Conservation (phyloP, 148 eudicot genomes). For the Diospyros kaki region DNA sequence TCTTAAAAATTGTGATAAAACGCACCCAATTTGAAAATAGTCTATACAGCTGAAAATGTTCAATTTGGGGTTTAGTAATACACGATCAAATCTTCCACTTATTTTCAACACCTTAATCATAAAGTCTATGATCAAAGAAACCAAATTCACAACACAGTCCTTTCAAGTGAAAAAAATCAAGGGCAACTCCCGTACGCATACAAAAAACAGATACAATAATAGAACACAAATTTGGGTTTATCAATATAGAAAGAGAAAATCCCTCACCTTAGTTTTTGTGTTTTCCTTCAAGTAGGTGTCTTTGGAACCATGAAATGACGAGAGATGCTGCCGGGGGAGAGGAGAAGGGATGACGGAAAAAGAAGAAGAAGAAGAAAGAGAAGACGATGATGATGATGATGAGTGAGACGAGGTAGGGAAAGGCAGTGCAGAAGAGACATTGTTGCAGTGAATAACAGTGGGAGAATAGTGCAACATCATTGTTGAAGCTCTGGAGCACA, state of each 20-base stretch:
- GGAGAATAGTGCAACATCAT: slow-evolving; percentile 26
- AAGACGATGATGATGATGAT: slow-evolving; percentile 4
- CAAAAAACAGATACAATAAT: too few relatives aligned
- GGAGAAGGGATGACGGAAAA: slow-evolving; percentile 25
- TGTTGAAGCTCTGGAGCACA: background rate
- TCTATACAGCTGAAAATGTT: too few relatives aligned
- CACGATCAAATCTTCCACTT: too few relatives aligned
- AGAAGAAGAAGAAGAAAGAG: slow-evolving; percentile 17
- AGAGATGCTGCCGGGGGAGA: slow-evolving; percentile 17
- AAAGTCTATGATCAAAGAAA: too few relatives aligned
- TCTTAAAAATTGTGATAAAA: background rate
- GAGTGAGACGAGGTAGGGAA: background rate
- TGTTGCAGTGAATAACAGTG: slow-evolving; percentile 22
- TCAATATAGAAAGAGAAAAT: background rate
- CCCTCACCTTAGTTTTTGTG: slow-evolving; percentile 32
- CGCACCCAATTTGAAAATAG: background rate
- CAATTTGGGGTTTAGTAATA: too few relatives aligned
- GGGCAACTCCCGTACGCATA: too few relatives aligned
- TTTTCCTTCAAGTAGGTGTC: slow-evolving; percentile 14
- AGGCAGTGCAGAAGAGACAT: slow-evolving; percentile 14
- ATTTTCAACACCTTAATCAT: too few relatives aligned
- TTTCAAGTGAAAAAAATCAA: too few relatives aligned
- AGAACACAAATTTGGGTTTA: background rate
- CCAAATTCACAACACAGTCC: too few relatives aligned
- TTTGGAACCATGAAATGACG: slow-evolving; percentile 10